A percentile compares a stretch with the other conserved stretches of the same genome.
Conservation (phyloP, 75 land plant genomes). For the Cryptomeria japonica region DNA sequence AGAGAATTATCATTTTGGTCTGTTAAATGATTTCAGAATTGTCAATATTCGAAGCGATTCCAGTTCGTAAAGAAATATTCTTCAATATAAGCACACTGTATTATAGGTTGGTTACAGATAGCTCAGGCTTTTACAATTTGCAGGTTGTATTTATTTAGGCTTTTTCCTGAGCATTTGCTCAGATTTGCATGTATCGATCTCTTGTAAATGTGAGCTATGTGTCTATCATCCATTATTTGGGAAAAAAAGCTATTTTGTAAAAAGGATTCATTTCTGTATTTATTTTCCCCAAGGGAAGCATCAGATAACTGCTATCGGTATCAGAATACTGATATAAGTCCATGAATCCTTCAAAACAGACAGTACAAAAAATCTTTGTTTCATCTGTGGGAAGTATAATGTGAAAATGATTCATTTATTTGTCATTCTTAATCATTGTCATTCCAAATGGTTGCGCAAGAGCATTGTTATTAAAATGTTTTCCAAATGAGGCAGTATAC, state of each 20-base stretch:
- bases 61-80: constrained; percentile 1
- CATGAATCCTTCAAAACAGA: constrained; percentile 9
- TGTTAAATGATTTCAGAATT: not conserved
- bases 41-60: not conserved
- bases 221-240: constrained; percentile 9
- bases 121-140: not conserved
- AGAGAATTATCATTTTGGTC: not conserved
- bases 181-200: constrained; percentile 6
- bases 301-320: constrained; percentile 1
- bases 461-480: not conserved
- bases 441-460: too few species aligned
- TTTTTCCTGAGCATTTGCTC: constrained; percentile 9
- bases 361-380: constrained; percentile 8
- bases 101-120: constrained; percentile 5
- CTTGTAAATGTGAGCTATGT: constrained; percentile 11
- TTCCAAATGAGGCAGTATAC: not conserved
- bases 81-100: not conserved
- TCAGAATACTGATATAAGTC: not conserved
- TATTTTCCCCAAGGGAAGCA: constrained; percentile 9
- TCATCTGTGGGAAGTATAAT: constrained; percentile 10
- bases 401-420: constrained; percentile 10
- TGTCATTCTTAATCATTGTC: too few species aligned
- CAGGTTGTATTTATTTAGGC: constrained; percentile 4
- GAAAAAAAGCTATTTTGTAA: constrained; percentile 8
- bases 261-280: constrained; percentile 6